Evolutionary conservation across 2,329 filamentous ascomycete genomes (phyloP), one percentile per base, ranked within the genome.

Genomic region (Talaromyces albobiverticillius): DNA sequence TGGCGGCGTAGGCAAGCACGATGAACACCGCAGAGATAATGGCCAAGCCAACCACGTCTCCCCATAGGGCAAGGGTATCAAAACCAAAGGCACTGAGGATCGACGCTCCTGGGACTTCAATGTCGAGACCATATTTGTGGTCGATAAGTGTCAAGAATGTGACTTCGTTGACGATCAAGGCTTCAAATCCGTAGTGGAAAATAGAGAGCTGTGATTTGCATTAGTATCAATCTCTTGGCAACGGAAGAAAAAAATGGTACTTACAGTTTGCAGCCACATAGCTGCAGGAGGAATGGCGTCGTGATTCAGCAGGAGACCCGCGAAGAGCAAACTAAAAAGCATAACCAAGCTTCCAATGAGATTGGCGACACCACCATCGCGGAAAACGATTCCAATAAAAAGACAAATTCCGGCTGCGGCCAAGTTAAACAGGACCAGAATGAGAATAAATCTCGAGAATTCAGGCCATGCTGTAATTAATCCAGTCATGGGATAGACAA

Each of bases 401-500:
- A 99, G 80, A 69, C 91, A 97, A 57, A 99, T 94, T 31, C 88
- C 88, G 0, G 94, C 90, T 0, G 94, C 93, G 0, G 94, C 93
- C 25, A 99, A 80, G 70, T 99, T 99, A 79, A 99, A 99, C 18
- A 99, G 81, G 0, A 97, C 90, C 42, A 99, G 79, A 51, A 97
- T 90, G 3, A 96, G 78, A 61, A 97, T 83, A 67, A 99, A 99
- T 61, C 88, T 90, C 69, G 93, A 82, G 72, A 99, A 99, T 67
- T 96, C 88, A 2, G 82, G 76, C 69, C 84, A 86, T 54, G 91
- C 87, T 0, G 94, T 83, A 20, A 95, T 86, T 13, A 99, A 79
- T 2, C 94, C 94, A 0, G 92, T 96, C 94, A 99, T 99, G 0
- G 94, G 94, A 69, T 99, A 99, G 20, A 99, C 85, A 58, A 99